Percentiles rank a stretch among this genome's conserved stretches.
Evolutionary conservation across 345 rosid species (phyloP).

Genomic region (Salix dunnii): DNA sequence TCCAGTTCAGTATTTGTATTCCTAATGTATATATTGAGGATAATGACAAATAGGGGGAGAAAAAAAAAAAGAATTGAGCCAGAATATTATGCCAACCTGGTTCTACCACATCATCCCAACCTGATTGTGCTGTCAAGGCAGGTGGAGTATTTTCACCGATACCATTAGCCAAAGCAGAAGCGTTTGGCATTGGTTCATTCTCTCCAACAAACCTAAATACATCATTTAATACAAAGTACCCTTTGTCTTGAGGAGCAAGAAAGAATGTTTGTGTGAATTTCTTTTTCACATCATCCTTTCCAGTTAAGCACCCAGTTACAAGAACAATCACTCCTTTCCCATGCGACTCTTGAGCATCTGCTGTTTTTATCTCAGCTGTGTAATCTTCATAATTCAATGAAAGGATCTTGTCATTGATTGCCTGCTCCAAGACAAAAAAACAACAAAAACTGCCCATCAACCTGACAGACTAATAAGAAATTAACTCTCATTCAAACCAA

Average conservation of each 20-base stretch:
- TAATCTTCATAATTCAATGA: constrained; percentile 37
- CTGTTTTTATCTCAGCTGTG: constrained; percentile 84
- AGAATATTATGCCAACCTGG: not conserved
- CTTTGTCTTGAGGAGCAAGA: constrained; percentile 88
- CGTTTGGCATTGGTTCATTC: constrained; percentile 31
- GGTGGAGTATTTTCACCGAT: constrained; percentile 32
- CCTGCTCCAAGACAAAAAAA: constrained; percentile 14
- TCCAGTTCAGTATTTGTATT: not conserved
- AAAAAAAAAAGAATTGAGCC: not conserved
- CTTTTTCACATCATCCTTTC: constrained; percentile 64
- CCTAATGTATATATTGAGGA: not conserved
- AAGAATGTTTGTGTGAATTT: constrained; percentile 85
- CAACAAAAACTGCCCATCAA: not conserved
- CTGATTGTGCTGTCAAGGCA: constrained; percentile 39
- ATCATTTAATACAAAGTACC: constrained; percentile 86
- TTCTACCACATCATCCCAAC: constrained; percentile 23
- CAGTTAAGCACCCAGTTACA: constrained; percentile 82
- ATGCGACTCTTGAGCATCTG: constrained; percentile 79
- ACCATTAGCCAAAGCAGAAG: constrained; percentile 33
- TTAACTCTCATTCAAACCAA: constrained; percentile 2
- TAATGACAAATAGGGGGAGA: not conserved
- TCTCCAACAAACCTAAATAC: constrained; percentile 79
- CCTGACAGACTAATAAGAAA: not conserved
- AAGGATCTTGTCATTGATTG: constrained; percentile 23
- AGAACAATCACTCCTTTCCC: constrained; percentile 71